phyloP scores from a whole-genome alignment of 352 stramenopile species.

The Phytophthora melonis region DNA sequence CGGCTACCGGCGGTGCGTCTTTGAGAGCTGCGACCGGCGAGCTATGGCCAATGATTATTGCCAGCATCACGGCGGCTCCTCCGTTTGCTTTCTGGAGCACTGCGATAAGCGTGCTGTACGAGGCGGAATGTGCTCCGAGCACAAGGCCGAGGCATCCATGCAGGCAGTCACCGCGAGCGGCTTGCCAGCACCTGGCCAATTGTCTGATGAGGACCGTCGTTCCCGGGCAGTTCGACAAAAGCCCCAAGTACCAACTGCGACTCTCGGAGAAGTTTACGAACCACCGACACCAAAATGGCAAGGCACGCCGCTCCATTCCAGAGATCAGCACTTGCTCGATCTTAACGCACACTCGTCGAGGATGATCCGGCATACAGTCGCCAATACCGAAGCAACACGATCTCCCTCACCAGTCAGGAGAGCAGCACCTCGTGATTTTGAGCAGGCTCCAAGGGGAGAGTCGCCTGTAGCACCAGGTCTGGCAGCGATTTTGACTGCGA shows the following conservation, averaged over 20 bases:
- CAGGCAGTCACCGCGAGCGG: conserved; percentile 7
- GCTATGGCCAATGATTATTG: conserved; percentile 61
- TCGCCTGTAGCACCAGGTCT: conserved; percentile 1
- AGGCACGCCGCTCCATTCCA: too few species aligned
- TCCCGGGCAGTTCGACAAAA: not conserved
- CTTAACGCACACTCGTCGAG: not conserved
- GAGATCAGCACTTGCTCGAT: not conserved
- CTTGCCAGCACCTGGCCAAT: conserved; percentile 15
- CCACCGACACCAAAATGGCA: too few species aligned
- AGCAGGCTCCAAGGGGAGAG: not conserved
- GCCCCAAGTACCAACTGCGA: not conserved
- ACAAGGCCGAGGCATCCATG: conserved; percentile 30
- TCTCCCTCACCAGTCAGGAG: not conserved
- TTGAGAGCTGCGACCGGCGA: conserved; percentile 44
- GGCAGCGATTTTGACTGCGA: conserved; percentile 15
- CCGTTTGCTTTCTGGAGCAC: conserved; percentile 21
- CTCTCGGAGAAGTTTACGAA: too few species aligned
- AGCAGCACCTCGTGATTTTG: too few species aligned
- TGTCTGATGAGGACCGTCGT: conserved; percentile 13
- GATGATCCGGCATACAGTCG: not conserved
- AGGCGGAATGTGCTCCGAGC: conserved; percentile 39
- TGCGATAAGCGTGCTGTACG: conserved; percentile 40
- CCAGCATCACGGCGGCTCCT: conserved; percentile 51
- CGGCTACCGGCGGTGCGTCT: conserved; percentile 58
- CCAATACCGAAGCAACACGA: not conserved